Percentiles rank a stretch among this genome's conserved stretches.
Conservation (phyloP, 257 asterid genomes). For the Jaltomata sinuosa region DNA sequence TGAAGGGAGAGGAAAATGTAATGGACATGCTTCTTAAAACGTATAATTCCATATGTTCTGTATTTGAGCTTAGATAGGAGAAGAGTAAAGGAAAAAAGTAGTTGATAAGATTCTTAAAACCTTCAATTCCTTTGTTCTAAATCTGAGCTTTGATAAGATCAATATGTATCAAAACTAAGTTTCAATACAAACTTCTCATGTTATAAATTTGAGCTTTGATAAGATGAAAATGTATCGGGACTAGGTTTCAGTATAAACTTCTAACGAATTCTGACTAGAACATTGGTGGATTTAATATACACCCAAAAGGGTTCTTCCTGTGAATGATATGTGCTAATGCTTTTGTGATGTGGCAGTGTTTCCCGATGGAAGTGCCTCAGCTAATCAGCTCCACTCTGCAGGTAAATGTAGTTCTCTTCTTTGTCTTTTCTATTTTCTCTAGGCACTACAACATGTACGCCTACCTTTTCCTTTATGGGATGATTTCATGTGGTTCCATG, state of each 20-base stretch:
- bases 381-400: constrained; percentile 68
- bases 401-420: constrained; percentile 30
- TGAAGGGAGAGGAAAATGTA: background rate
- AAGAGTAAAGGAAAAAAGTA: background rate
- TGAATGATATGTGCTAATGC: background rate
- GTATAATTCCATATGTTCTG: background rate
- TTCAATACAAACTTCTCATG: background rate
- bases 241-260: background rate
- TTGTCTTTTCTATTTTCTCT: background rate
- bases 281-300: background rate
- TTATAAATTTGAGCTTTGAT: background rate
- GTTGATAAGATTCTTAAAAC: background rate
- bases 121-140: background rate
- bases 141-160: background rate
- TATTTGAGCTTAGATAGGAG: background rate
- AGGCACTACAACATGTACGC: background rate
- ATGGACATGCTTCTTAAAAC: background rate
- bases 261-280: background rate
- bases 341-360: constrained; percentile 58
- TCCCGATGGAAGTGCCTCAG: constrained; percentile 78
- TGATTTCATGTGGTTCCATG: background rate
- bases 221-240: background rate
- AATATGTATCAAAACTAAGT: background rate
- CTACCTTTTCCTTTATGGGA: background rate
- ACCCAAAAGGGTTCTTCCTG: background rate